Evolutionary conservation across 2,329 filamentous ascomycete species (phyloP).

Genomic region (Phyllosticta ampelicida): DNA sequence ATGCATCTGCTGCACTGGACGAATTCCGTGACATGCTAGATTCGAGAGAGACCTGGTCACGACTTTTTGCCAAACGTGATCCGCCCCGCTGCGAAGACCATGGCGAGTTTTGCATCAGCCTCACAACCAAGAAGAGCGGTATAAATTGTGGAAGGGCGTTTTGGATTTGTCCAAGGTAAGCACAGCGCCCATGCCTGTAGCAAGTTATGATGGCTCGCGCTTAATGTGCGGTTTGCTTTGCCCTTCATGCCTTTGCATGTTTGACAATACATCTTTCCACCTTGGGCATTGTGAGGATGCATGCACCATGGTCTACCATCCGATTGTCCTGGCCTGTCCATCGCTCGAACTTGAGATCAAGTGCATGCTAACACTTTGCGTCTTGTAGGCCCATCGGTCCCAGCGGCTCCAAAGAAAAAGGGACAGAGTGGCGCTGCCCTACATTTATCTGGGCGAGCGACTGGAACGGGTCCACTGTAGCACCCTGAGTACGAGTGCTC

Average conservation of each 20-base stretch:
- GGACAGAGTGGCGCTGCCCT: constrained; percentile 75
- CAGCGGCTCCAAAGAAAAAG: constrained; percentile 71
- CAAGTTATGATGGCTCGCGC: not conserved
- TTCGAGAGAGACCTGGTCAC: constrained; percentile 75
- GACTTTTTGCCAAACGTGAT: constrained; percentile 63
- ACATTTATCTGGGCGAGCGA: constrained; percentile 69
- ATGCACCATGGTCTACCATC: not conserved
- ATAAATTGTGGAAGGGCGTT: constrained; percentile 62
- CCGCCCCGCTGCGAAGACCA: constrained; percentile 74
- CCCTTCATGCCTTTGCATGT: not conserved
- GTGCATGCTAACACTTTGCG: not conserved
- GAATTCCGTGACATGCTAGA: constrained; percentile 19
- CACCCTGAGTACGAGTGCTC: not conserved
- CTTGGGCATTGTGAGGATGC: not conserved
- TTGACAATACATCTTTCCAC: not conserved
- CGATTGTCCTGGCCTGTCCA: no score
- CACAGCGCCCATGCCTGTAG: constrained; percentile 10
- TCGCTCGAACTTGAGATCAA: not conserved
- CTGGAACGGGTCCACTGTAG: constrained; percentile 36
- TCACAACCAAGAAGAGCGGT: constrained; percentile 81
- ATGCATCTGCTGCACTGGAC: not conserved
- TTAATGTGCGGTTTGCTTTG: not conserved
- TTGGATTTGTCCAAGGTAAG: constrained; percentile 56
- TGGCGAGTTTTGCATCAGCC: constrained; percentile 70
- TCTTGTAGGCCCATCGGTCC: constrained; percentile 61